These are phyloP conservation scores for Debaryomyces fabryi DNA, from an alignment of 1,139 yeast genomes.

Conservation along the genomic window DNA sequence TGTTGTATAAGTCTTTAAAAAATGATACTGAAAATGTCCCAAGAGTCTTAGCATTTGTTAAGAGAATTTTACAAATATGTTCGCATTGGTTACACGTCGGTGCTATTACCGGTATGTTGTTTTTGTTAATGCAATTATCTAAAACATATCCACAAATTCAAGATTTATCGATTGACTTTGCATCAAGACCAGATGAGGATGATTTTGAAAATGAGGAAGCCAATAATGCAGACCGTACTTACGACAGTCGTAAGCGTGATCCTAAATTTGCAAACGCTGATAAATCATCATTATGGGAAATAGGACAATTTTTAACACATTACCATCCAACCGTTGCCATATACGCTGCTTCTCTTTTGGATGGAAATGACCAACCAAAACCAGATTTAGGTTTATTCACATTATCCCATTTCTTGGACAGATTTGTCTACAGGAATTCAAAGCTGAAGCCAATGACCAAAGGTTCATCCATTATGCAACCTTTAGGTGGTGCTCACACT, in stretches of 20 bases:
- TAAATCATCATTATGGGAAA: constrained; percentile 84
- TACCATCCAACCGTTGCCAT: constrained; percentile 91
- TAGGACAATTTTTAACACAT: constrained; percentile 70
- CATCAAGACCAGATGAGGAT: constrained; percentile 41
- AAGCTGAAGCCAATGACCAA: constrained; percentile 70
- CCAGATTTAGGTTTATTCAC: constrained; percentile 93
- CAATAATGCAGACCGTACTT: constrained; percentile 24
- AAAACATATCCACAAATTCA: constrained; percentile 46
- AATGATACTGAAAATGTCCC: constrained; percentile 59
- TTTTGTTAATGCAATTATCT: constrained; percentile 65
- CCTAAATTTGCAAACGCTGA: constrained; percentile 87
- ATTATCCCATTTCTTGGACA: constrained; percentile 85
- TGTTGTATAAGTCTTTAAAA: constrained; percentile 81
- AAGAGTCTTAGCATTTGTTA: constrained; percentile 86
- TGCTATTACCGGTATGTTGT: constrained; percentile 87
- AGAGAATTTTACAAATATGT: constrained; percentile 85
- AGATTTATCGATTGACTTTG: constrained; percentile 45
- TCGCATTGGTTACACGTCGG: constrained; percentile 88
- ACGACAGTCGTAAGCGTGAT: constrained; percentile 89
- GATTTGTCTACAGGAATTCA: constrained; percentile 93
- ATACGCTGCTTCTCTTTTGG: constrained; percentile 69
- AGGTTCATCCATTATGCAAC: constrained; percentile 97
- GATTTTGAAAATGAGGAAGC: constrained; percentile 24
- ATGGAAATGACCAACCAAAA: constrained; percentile 47
- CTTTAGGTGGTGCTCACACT: constrained; percentile 88